Conservation (phyloP, 345 rosid genomes). For the Trapa bicornis region DNA sequence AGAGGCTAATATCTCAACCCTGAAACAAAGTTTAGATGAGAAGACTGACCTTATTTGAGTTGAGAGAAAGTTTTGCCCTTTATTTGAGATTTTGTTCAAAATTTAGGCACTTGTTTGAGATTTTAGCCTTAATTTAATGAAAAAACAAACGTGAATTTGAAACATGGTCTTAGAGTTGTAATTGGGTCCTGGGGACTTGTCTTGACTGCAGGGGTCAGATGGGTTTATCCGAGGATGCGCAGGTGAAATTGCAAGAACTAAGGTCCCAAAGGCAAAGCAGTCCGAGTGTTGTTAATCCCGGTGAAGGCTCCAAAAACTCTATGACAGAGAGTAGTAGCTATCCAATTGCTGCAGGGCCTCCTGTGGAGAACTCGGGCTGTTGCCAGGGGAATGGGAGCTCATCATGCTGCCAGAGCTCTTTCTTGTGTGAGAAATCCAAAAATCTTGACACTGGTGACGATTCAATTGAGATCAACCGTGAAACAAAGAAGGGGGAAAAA, state of each 20-base stretch:
- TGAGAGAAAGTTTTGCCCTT: too few relatives aligned
- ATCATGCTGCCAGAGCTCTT: slow-evolving; percentile 36
- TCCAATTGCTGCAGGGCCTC: slow-evolving; percentile 17
- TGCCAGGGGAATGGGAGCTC: slow-evolving; percentile 51
- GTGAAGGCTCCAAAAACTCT: slow-evolving; percentile 14
- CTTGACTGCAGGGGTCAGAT: slow-evolving; percentile 61
- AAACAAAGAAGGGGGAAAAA: slow-evolving; percentile 35
- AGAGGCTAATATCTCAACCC: too few relatives aligned
- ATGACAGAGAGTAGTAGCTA: slow-evolving; percentile 10
- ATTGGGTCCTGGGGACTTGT: background rate
- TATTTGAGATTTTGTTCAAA: too few relatives aligned
- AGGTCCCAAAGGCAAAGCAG: slow-evolving; percentile 39
- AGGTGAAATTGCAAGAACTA: slow-evolving; percentile 41
- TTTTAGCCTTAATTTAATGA: background rate
- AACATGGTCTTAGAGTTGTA: background rate
- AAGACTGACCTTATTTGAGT: too few relatives aligned
- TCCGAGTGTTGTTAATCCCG: slow-evolving; percentile 12
- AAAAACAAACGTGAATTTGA: background rate
- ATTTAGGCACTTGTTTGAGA: too few relatives aligned
- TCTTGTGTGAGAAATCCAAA: slow-evolving; percentile 15
- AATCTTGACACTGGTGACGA: slow-evolving; percentile 11
- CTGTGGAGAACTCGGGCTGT: slow-evolving; percentile 35
- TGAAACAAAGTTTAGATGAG: too few relatives aligned
- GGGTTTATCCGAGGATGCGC: slow-evolving; percentile 72
- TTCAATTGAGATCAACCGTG: slow-evolving; percentile 19